Evolutionary conservation across 371 early-diverging fungal genomes (phyloP).

Genomic region (Actinomucor elegans): DNA sequence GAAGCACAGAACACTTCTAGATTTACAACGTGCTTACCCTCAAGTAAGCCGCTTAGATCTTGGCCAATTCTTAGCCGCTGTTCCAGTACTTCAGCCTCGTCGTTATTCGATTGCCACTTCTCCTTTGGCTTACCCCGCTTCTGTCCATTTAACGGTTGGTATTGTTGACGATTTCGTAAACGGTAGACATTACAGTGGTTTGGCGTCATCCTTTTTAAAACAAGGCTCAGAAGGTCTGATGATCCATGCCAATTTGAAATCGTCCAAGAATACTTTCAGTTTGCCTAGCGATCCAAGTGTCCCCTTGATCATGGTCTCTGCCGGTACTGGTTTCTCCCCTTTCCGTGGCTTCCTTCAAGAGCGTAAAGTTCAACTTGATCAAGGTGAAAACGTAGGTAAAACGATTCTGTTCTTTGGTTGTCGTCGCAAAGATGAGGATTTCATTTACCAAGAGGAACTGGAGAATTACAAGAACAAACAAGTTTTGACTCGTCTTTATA

Average conservation of each 20-base stretch:
- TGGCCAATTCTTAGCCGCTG: constrained; percentile 47
- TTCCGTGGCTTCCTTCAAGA: constrained; percentile 80
- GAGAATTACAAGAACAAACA: constrained; percentile 47
- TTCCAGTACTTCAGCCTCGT: constrained; percentile 50
- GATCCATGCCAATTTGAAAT: constrained; percentile 41
- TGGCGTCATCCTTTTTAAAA: constrained; percentile 40
- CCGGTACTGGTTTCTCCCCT: constrained; percentile 89
- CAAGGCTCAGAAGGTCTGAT: neutral
- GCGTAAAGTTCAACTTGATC: constrained; percentile 29
- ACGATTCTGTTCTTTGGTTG: constrained; percentile 80
- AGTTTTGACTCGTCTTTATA: constrained; percentile 52
- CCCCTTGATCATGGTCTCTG: constrained; percentile 58
- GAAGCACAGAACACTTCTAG: constrained; percentile 47
- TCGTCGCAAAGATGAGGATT: constrained; percentile 71
- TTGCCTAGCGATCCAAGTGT: constrained; percentile 35
- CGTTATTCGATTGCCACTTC: constrained; percentile 59
- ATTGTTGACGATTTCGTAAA: constrained; percentile 47
- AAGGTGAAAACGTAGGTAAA: constrained; percentile 19
- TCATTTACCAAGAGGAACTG: constrained; percentile 70
- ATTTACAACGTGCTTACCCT: constrained; percentile 43
- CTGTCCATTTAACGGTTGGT: constrained; percentile 41
- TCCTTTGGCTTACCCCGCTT: constrained; percentile 28
- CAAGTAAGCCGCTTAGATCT: constrained; percentile 47
- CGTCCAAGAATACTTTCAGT: constrained; percentile 42
- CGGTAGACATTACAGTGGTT: constrained; percentile 38